Evolutionary conservation across 495 filamentous ascomycete genomes (phyloP).

Genomic region (Staphylotrichum longicolle): DNA sequence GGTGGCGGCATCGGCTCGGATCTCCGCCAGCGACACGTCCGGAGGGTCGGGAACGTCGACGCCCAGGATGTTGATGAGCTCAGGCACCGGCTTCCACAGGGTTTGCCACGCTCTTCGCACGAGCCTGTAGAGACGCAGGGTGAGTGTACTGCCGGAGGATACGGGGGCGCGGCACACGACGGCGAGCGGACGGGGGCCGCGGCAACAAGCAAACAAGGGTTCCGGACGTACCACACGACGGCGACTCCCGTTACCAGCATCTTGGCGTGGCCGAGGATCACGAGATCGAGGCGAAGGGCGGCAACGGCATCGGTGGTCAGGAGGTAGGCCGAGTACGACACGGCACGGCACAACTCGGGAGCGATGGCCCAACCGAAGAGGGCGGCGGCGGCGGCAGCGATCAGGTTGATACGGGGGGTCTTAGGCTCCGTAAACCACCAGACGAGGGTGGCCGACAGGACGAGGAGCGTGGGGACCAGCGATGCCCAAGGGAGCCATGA

Average conservation of each 20-base stretch:
- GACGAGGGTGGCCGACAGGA: slow-evolving; percentile 48
- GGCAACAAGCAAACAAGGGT: background rate
- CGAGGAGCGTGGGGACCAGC: slow-evolving; percentile 49
- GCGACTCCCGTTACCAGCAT: slow-evolving; percentile 48
- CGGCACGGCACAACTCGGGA: slow-evolving; percentile 42
- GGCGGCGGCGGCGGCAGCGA: slow-evolving; percentile 46
- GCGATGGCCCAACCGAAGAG: slow-evolving; percentile 48
- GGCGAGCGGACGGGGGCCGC: background rate
- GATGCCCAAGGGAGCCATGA: slow-evolving; percentile 52
- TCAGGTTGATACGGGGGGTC: slow-evolving; percentile 45
- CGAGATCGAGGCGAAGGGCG: slow-evolving; percentile 39
- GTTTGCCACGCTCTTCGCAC: slow-evolving; percentile 79
- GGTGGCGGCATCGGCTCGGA: slow-evolving; percentile 81
- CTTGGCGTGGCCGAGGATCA: slow-evolving; percentile 42
- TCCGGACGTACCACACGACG: slow-evolving; percentile 42
- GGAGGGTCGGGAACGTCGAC: slow-evolving; percentile 90
- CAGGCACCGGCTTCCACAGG: slow-evolving; percentile 82
- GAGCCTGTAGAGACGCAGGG: slow-evolving; percentile 55
- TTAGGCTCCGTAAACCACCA: slow-evolving; percentile 52
- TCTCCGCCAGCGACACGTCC: slow-evolving; percentile 85
- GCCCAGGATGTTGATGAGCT: slow-evolving; percentile 84
- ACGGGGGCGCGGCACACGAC: background rate
- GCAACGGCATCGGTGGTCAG: slow-evolving; percentile 34
- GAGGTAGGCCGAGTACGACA: slow-evolving; percentile 39
- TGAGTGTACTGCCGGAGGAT: slow-evolving; percentile 19